Evolutionary conservation across 306 rosid species (phyloP).

Genomic region (Delonix regia): DNA sequence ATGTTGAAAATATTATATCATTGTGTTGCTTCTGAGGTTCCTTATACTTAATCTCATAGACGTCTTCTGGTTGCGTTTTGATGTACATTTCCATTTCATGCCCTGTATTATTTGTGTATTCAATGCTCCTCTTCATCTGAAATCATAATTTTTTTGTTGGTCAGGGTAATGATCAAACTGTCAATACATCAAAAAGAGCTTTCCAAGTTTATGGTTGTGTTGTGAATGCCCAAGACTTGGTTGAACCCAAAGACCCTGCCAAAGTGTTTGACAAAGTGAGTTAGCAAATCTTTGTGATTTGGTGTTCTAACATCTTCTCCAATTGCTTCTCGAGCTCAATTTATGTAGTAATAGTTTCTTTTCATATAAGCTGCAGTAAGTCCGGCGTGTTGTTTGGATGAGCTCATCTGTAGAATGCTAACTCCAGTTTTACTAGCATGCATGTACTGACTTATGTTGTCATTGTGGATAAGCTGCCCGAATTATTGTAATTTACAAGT

Average conservation of each 20-base stretch:
- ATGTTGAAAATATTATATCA: conserved; percentile 11
- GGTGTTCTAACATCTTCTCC: conserved; percentile 9
- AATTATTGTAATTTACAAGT: not conserved
- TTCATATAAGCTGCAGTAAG: not conserved
- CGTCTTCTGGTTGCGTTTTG: not conserved
- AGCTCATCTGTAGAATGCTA: not conserved
- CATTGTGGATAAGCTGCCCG: not conserved
- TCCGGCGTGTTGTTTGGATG: conserved; percentile 4
- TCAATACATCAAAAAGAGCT: conserved; percentile 64
- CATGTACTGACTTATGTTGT: not conserved
- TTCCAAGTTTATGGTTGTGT: conserved; percentile 90
- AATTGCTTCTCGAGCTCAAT: not conserved
- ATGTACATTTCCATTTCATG: not conserved
- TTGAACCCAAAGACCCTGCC: conserved; percentile 59
- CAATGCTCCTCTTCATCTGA: not conserved
- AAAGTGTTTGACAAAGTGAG: conserved; percentile 79
- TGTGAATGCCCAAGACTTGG: conserved; percentile 81
- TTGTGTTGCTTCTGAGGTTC: conserved; percentile 26
- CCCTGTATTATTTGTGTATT: not conserved
- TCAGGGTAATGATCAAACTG: conserved; percentile 62
- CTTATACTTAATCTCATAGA: conserved; percentile 14
- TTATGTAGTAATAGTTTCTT: conserved; percentile 4
- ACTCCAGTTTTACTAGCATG: not conserved
- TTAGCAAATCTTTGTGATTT: conserved; percentile 15
- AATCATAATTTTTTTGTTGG: conserved; percentile 18